Base-by-base conservation (phyloP, 2,329 filamentous ascomycete species). In the Paecilomyces dactylethromorphus region DNA sequence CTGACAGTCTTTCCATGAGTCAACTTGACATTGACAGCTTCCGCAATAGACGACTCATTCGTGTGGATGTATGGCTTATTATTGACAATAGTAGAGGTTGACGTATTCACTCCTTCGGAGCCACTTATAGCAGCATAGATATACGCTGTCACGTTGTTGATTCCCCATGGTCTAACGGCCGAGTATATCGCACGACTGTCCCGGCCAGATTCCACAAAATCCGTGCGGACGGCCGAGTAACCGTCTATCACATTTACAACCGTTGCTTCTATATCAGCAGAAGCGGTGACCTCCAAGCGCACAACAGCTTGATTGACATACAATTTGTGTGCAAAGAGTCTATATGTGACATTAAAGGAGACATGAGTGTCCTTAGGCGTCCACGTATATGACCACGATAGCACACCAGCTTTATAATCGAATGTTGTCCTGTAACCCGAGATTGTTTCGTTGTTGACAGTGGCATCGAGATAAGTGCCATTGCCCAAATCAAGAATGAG, bases 241-340 rank as follows among this genome's bases (percentile, higher is more conserved):
- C 88, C 88, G 63, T 91, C 86, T 3, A 91, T 68, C 0, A 90
- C 76, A 69, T 91, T 89, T 12, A 84, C 84, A 2, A 90, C 78
- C 0, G 81, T 84, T 2, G 81, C 83, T 57, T 84, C 79, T 2
- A 77, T 66, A 65, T 85, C 79, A 7, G 68, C 69, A 0, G 79
- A 79, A 1, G 87, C 73, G 1, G 80, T 83, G 18, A 90, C 79
- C 24, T 82, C 80, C 61, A 89, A 69, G 59, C 83, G 81, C 2
- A 90, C 81, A 21, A 83, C 80, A 1, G 82, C 86, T 59, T 84
- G 81, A 61, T 86, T 88, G 64, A 87, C 76, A 56, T 83, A 73
- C 54, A 87, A 72, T 69, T 87, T 87, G 72, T 88, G 82, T 11
- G 84, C 81, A 63, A 89, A 85, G 62, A 90, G 77, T n/a, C 82